Percentiles rank a stretch among this genome's conserved stretches.
phyloP scores from a whole-genome alignment of 1,139 yeast species.

The Lodderomyces metapsilosis region DNA sequence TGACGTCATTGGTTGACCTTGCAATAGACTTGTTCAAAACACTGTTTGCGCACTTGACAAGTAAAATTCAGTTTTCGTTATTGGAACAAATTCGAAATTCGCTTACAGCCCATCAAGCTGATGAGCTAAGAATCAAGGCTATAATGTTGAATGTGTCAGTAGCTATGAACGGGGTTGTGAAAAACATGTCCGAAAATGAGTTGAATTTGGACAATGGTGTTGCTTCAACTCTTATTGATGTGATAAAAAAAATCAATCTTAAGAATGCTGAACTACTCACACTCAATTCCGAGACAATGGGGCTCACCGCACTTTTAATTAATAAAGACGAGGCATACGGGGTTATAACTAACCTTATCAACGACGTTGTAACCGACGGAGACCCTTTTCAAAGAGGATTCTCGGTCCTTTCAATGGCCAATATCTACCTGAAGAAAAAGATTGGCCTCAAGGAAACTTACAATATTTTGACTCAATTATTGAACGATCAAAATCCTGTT shows the following conservation, averaged over 20 bases:
- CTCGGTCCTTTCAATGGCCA: constrained; percentile 57
- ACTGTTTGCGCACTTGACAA: constrained; percentile 70
- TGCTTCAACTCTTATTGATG: constrained; percentile 52
- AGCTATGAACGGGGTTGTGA: constrained; percentile 60
- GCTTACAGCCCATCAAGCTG: constrained; percentile 27
- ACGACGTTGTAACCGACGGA: constrained; percentile 50
- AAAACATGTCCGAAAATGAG: constrained; percentile 27
- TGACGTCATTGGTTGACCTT: constrained; percentile 65
- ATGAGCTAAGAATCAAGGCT: constrained; percentile 44
- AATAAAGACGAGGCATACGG: constrained; percentile 39
- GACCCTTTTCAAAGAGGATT: constrained; percentile 69
- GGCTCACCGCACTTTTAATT: constrained; percentile 51
- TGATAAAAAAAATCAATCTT: constrained; percentile 49
- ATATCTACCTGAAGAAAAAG: constrained; percentile 48
- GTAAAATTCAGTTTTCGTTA: constrained; percentile 81
- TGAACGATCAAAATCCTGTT: constrained; percentile 80
- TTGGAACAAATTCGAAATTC: constrained; percentile 74
- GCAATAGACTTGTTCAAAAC: constrained; percentile 75
- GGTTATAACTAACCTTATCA: constrained; percentile 53
- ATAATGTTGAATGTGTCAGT: constrained; percentile 60
- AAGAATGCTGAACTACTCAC: constrained; percentile 39
- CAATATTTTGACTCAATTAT: constrained; percentile 59
- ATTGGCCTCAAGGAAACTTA: constrained; percentile 42
- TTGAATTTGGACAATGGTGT: constrained; percentile 43
- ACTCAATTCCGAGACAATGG: constrained; percentile 67